Conservation (phyloP, 331 rosid genomes). For the Dryas integrifolia region DNA sequence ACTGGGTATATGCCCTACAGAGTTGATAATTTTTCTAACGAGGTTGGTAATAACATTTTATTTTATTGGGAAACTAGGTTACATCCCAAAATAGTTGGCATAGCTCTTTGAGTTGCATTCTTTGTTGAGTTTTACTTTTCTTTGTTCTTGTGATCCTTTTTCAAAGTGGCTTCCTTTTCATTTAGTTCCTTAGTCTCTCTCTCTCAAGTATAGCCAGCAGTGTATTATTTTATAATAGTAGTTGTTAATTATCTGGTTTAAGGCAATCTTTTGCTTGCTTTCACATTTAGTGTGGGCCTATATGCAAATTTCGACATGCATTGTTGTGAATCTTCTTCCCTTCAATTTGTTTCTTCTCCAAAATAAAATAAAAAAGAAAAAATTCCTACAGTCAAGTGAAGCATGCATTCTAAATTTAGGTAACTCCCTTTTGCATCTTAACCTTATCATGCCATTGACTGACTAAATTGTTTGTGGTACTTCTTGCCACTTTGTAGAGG, state of each 20-base stretch:
- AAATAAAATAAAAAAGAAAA: no score
- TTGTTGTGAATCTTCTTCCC: neutral
- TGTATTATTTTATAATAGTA: neutral
- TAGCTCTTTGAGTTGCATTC: neutral
- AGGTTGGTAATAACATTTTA: slow-evolving; percentile 53
- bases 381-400: neutral
- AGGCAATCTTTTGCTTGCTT: neutral
- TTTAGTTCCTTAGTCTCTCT: neutral
- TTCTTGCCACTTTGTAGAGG: slow-evolving; percentile 51
- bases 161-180: neutral
- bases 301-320: neutral
- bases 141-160: neutral
- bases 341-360: no score
- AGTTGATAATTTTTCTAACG: slow-evolving; percentile 87
- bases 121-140: neutral
- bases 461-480: slow-evolving; percentile 15
- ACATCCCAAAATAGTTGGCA: neutral
- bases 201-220: neutral
- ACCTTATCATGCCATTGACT: neutral
- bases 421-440: neutral
- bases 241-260: neutral
- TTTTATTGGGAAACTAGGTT: slow-evolving; percentile 8
- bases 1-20: slow-evolving; percentile 98
- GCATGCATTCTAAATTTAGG: neutral
- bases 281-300: neutral